Evolutionary conservation across 768 basidiomycete genomes (phyloP), one percentile per base, ranked within the genome.

Genomic region (Naganishia vaughanmartiniae): DNA sequence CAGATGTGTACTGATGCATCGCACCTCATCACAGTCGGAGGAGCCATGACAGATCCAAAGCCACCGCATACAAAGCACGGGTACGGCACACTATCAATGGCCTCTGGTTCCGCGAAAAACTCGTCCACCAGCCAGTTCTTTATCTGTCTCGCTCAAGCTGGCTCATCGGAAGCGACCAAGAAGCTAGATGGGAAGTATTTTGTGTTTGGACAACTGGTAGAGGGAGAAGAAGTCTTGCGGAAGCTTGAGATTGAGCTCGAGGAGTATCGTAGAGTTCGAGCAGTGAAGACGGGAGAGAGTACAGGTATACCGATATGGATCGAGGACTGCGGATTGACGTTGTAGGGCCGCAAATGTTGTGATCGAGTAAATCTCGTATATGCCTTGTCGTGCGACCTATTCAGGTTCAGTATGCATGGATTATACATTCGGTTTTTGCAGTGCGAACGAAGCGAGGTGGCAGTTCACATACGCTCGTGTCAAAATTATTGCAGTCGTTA

Each of bases 151-250:
- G 82, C 84, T 39, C 81, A 84, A 28, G 72, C 74, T 33, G 80
- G 79, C 69, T 80, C 58, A 19, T 19, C 46, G 26, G 39, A 55
- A 39, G 65, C 65, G 1, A 66, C 85, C 53, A 79, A 82, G 54
- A 87, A 85, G 76, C 73, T 86, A 56, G 82, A 81, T n/a, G 85
- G 85, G 48, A 85, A 84, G 74, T 85, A 85, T 70, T 84, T 84
- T 65, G 81, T 82, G 5, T 86, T 85, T 72, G 85, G 83, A 6
- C 75, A 81, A 65, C 72, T 84, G 36, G 77, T 77, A 24, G 77
- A 77, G 2, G 82, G 78, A 11, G 74, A 75, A 66, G 79, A 80
- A 5, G 77, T 83, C 0, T 74, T 85, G 33, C 53, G 60, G 28
- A 45, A n/a, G 57, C 68, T 72, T 26, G 79, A 80, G 24, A 78